These are phyloP conservation scores for Penicillium soppii DNA, from an alignment of 495 filamentous ascomycete genomes.

Conservation along the genomic window DNA sequence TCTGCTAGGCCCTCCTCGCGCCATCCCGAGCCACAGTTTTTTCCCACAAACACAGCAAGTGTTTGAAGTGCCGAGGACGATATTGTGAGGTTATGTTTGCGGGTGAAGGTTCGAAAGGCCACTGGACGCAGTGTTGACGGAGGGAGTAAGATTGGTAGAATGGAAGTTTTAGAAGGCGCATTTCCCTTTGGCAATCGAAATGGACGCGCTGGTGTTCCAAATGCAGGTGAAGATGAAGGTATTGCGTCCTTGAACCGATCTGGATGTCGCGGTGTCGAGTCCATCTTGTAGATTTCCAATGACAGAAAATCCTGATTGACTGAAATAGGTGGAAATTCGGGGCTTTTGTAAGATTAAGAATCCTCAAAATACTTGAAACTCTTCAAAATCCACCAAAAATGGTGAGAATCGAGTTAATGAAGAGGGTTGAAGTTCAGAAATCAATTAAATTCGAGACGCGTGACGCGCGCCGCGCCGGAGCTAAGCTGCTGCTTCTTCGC, in stretches of 20 bases:
- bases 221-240: constrained; percentile 86
- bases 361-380: neutral
- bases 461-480: constrained; percentile 14
- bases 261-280: constrained; percentile 29
- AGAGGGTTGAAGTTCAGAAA: neutral
- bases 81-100: constrained; percentile 94
- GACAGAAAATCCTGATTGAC: neutral
- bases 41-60: constrained; percentile 84
- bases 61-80: constrained; percentile 82
- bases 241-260: constrained; percentile 54
- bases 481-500: neutral
- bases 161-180: constrained; percentile 63
- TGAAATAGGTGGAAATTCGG: neutral
- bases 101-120: constrained; percentile 94
- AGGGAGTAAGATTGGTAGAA: constrained; percentile 85
- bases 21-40: constrained; percentile 94
- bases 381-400: too few species aligned
- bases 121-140: constrained; percentile 83
- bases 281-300: constrained; percentile 13
- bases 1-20: constrained; percentile 92
- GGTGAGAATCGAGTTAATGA: neutral
- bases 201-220: constrained; percentile 78
- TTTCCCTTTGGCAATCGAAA: constrained; percentile 46
- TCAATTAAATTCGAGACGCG: constrained; percentile 21
- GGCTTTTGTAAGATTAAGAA: too few species aligned